A percentile compares a stretch with the other conserved stretches of the same genome.
Evolutionary conservation across 306 rosid genomes (phyloP).

Genomic region (Acacia acuminata): DNA sequence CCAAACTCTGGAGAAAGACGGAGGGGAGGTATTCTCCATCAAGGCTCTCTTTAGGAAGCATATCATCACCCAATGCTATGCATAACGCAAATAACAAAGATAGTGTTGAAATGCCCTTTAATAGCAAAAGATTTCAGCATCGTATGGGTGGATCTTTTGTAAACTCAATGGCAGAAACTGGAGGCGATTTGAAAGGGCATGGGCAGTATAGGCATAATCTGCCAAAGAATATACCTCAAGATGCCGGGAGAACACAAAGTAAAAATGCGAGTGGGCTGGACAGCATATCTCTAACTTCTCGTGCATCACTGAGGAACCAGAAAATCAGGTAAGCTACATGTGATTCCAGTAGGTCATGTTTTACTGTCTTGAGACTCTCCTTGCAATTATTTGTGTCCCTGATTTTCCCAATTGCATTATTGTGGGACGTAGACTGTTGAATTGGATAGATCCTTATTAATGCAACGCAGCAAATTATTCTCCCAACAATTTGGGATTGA

Average conservation of each 20-base stretch:
- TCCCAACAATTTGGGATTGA: neutral
- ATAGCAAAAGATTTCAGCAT: conserved; percentile 53
- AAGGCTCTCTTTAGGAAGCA: conserved; percentile 57
- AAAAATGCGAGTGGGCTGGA: conserved; percentile 44
- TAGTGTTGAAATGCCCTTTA: conserved; percentile 36
- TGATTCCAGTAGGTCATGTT: conserved; percentile 3
- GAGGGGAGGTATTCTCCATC: conserved; percentile 65
- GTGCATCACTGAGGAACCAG: conserved; percentile 41
- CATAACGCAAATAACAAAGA: conserved; percentile 45
- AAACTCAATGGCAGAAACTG: conserved; percentile 47
- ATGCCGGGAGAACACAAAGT: conserved; percentile 41
- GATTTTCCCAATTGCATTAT: conserved; percentile 11
- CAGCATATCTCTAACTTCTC: conserved; percentile 39
- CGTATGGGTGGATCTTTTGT: conserved; percentile 43
- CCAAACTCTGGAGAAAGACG: conserved; percentile 87
- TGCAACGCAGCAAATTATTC: conserved; percentile 10
- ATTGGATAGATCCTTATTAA: neutral
- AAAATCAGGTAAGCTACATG: conserved; percentile 39
- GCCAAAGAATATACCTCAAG: conserved; percentile 43
- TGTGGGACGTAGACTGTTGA: neutral
- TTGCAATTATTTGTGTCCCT: neutral
- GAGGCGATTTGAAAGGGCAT: conserved; percentile 37
- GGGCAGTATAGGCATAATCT: conserved; percentile 40
- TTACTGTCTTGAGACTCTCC: conserved; percentile 14
- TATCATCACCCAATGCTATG: conserved; percentile 39